Evolutionary conservation across 768 basidiomycete species (phyloP).

Genomic region (Tulasnella calospora): DNA sequence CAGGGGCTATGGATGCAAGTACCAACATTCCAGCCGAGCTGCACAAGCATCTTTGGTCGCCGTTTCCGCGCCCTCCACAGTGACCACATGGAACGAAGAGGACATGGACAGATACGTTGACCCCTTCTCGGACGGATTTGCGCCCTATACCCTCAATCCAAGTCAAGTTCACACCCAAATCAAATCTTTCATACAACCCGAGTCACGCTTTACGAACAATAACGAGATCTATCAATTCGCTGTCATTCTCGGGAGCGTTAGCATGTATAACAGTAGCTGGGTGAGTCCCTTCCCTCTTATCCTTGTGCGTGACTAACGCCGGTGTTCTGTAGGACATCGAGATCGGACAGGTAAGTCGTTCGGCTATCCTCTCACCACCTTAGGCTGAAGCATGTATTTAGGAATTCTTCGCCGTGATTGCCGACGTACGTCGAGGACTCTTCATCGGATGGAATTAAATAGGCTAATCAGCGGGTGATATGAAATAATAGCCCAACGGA

Average conservation of each 20-base stretch:
- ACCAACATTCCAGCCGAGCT: too few species aligned
- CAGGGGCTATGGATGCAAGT: too few species aligned
- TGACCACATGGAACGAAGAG: too few species aligned
- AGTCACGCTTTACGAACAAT: conserved; percentile 42
- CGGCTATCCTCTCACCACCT: neutral
- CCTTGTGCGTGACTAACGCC: neutral
- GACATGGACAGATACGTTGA: too few species aligned
- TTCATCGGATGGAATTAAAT: neutral
- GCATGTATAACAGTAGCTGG: conserved; percentile 31
- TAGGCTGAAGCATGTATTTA: conserved; percentile 30
- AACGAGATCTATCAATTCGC: conserved; percentile 48
- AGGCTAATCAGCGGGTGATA: conserved; percentile 2
- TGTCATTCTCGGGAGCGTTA: conserved; percentile 28
- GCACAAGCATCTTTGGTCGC: too few species aligned
- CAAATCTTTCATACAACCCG: conserved; percentile 28
- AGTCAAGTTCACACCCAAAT: too few species aligned
- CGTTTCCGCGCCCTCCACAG: too few species aligned
- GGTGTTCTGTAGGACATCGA: conserved; percentile 40
- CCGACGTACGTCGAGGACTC: conserved; percentile 36
- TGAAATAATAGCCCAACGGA: conserved; percentile 36
- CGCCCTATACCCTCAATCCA: too few species aligned
- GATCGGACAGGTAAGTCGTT: conserved; percentile 47
- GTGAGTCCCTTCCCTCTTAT: conserved; percentile 32
- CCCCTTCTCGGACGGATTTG: too few species aligned
- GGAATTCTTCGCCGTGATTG: conserved; percentile 42